Evolutionary conservation across 179 eudicot genomes (phyloP).

Genomic region (Beta lomatogona): DNA sequence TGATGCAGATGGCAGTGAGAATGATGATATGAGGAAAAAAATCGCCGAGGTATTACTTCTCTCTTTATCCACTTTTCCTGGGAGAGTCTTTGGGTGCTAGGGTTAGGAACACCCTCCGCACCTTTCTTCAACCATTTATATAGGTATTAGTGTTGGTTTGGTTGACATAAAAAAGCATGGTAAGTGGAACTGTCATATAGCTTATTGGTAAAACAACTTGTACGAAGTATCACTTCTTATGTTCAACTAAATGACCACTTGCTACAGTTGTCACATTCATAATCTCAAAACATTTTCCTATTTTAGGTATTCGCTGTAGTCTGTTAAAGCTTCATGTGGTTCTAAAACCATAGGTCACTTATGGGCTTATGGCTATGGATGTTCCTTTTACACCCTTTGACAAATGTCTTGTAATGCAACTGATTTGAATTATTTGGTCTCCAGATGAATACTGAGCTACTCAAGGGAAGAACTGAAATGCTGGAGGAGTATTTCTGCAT

Average conservation of each 20-base stretch:
- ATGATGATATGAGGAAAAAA: slow-evolving; percentile 67
- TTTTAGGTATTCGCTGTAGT: background rate
- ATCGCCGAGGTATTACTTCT: slow-evolving; percentile 64
- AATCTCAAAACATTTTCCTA: background rate
- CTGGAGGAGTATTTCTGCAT: slow-evolving; percentile 87
- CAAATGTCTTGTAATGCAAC: slow-evolving; percentile 1
- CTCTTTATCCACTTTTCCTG: background rate
- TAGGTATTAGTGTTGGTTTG: too few relatives aligned
- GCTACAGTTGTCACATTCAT: background rate
- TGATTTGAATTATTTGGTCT: slow-evolving; percentile 10
- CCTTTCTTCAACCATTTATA: background rate
- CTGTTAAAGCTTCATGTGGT: slow-evolving; percentile 16
- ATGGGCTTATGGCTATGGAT: background rate
- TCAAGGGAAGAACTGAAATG: slow-evolving; percentile 76
- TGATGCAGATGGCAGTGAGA: slow-evolving; percentile 53
- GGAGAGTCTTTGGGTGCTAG: background rate
- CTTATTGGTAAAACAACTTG: too few relatives aligned
- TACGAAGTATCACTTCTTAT: too few relatives aligned
- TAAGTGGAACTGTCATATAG: too few relatives aligned
- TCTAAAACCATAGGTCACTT: slow-evolving; percentile 5
- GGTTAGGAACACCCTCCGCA: background rate
- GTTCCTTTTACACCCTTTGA: slow-evolving; percentile 3
- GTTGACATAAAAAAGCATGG: too few relatives aligned
- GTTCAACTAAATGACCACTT: too few relatives aligned
- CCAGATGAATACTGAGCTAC: slow-evolving; percentile 80